phyloP scores from a whole-genome alignment of 345 rosid genomes.

The Cardamine chenopodiifolia region DNA sequence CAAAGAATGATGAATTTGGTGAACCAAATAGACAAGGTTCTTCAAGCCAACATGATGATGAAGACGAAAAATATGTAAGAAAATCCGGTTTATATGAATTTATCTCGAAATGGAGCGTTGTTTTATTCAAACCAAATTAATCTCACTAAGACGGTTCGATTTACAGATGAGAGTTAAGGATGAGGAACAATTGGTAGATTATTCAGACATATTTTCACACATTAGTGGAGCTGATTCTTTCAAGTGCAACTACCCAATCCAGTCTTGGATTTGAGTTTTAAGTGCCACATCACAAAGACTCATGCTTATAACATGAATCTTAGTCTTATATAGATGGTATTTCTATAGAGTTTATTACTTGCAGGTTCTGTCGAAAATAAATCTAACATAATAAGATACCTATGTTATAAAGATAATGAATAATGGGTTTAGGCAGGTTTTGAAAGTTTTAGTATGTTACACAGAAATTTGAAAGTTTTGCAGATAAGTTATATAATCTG shows the following conservation, averaged over 20 bases:
- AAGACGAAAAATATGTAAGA: slow-evolving; percentile 75
- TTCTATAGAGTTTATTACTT: slow-evolving; percentile 31
- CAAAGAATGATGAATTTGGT: slow-evolving; percentile 80
- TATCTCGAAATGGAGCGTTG: not conserved
- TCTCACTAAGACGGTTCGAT: slow-evolving; percentile 5
- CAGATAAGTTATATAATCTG: not conserved
- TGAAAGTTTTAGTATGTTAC: not conserved
- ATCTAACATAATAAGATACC: not conserved
- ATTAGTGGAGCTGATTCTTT: slow-evolving; percentile 85
- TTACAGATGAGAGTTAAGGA: slow-evolving; percentile 69
- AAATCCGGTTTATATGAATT: not conserved
- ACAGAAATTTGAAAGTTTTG: slow-evolving; percentile 27
- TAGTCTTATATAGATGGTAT: slow-evolving; percentile 15
- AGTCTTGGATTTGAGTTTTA: slow-evolving; percentile 72
- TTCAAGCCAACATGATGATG: slow-evolving; percentile 70
- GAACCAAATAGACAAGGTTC: slow-evolving; percentile 53
- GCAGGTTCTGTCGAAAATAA: not conserved
- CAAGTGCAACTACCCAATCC: slow-evolving; percentile 81
- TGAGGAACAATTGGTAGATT: slow-evolving; percentile 74
- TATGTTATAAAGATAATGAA: not conserved
- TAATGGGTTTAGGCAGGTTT: slow-evolving; percentile 27
- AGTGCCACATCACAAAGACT: slow-evolving; percentile 4
- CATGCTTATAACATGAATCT: slow-evolving; percentile 30
- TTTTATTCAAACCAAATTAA: not conserved
- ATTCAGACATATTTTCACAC: slow-evolving; percentile 81